Evolutionary conservation across 2,329 filamentous ascomycete genomes (phyloP), one percentile per base, ranked within the genome.

Genomic region (Penicillium sp.): DNA sequence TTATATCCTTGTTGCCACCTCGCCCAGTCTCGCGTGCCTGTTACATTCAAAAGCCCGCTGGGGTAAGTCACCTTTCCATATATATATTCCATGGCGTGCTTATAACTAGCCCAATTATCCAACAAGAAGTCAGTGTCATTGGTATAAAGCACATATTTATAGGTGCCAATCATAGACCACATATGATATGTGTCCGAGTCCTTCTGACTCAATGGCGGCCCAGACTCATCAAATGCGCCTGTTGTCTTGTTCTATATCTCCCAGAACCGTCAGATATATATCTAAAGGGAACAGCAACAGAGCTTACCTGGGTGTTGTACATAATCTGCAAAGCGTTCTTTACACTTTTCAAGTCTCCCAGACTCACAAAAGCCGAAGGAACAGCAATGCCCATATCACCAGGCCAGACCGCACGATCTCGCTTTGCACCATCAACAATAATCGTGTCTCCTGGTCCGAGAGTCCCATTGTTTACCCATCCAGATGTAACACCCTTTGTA

Each of bases 91-190:
- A 86, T 79, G 0, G 79, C 82, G 8, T 67, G 67, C 7, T 77
- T 67, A 61, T 85, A 85, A 3, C 73, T 75, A 0, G 71, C 61
- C 83, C 82, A 86, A 27, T 79, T 79, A 6, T 64, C 53, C 4
- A 65, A 59, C 13, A 86, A 65, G 55, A 82, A 86, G 0, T 66
- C 69, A 5, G 78, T 70, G 55, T 86, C 81, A 25, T 81, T 80
- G 0, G 82, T 81, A 62, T 79, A 86, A 2, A 85, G 73, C 44
- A 83, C 76, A 62, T 86, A 86, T 51, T 85, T 83, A 66, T 83
- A 83, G 6, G 81, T 82, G 2, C 83, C 82, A 43, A 86, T 82
- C 69, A 86, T 78, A 1, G 80, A 81, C 73, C 82, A 82, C 66
- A 84, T 77, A 49, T 74, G 73, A 54, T 74, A 74, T 8, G 72